Percentiles rank a stretch among this genome's conserved stretches.
phyloP scores from a whole-genome alignment of 1,284 basidiomycete genomes.

The Takashimella tepidaria region DNA sequence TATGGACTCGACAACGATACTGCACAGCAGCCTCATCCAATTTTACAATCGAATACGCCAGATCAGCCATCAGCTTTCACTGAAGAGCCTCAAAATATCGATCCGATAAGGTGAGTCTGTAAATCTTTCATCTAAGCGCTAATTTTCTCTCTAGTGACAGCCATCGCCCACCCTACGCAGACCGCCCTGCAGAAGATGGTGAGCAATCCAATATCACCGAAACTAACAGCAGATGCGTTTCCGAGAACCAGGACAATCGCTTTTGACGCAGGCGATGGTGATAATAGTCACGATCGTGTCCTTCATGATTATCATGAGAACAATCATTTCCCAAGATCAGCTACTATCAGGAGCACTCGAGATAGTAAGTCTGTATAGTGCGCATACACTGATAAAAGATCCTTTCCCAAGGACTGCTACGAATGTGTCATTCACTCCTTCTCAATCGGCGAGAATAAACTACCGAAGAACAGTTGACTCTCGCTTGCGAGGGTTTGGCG shows the following conservation, averaged over 20 bases:
- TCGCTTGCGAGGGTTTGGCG: constrained; percentile 59
- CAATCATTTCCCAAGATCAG: constrained; percentile 33
- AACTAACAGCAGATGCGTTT: constrained; percentile 41
- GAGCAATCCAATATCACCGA: not conserved
- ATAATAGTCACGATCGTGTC: constrained; percentile 6
- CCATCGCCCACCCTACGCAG: not conserved
- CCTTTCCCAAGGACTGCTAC: constrained; percentile 26
- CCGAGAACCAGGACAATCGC: constrained; percentile 57
- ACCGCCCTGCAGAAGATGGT: constrained; percentile 1
- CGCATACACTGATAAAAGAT: not conserved
- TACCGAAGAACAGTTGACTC: constrained; percentile 14
- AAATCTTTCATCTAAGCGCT: no score
- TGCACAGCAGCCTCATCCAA: not conserved
- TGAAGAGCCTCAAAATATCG: not conserved
- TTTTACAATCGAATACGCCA: not conserved
- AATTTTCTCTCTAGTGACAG: not conserved
- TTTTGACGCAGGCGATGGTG: constrained; percentile 49
- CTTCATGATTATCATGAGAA: constrained; percentile 23
- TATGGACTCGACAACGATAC: not conserved
- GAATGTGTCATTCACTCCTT: constrained; percentile 7
- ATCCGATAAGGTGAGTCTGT: not conserved
- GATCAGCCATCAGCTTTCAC: not conserved
- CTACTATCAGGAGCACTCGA: constrained; percentile 32
- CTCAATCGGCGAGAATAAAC: not conserved
- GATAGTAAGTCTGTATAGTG: constrained; percentile 10